These are phyloP conservation scores for Rhizopus sp. DNA, from an alignment of 371 early-diverging fungal species.

Conservation along the genomic window DNA sequence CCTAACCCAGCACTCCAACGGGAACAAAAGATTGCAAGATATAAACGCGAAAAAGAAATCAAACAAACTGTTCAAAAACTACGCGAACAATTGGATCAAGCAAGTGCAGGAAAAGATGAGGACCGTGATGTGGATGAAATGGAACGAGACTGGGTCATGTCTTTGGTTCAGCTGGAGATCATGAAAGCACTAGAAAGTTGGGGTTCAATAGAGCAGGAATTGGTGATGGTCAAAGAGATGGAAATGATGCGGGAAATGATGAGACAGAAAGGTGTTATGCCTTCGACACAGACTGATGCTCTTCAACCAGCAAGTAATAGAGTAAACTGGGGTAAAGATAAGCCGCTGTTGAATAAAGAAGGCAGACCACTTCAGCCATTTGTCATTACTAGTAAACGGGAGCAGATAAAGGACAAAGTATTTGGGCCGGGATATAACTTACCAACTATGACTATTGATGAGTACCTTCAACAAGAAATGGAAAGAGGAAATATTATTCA, in stretches of 20 bases:
- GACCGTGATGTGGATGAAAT: conserved; percentile 64
- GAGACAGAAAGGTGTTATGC: conserved; percentile 24
- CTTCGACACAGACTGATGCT: neutral
- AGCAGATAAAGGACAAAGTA: conserved; percentile 75
- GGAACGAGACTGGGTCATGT: conserved; percentile 65
- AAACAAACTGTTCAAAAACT: conserved; percentile 57
- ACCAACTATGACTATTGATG: conserved; percentile 97
- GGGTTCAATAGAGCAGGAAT: conserved; percentile 70
- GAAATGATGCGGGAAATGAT: conserved; percentile 45
- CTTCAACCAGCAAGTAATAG: conserved; percentile 9
- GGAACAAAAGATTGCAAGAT: conserved; percentile 76
- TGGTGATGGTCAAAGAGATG: conserved; percentile 71
- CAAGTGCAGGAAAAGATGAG: conserved; percentile 29
- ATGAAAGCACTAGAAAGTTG: conserved; percentile 67
- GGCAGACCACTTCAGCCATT: conserved; percentile 87
- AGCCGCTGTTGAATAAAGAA: conserved; percentile 61
- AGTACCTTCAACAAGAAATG: conserved; percentile 87
- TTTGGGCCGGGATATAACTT: conserved; percentile 87
- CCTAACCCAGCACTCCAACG: conserved; percentile 49
- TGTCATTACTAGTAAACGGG: conserved; percentile 79
- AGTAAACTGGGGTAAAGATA: conserved; percentile 41
- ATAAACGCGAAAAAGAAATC: conserved; percentile 71
- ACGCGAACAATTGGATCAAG: conserved; percentile 27
- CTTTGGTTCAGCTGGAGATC: conserved; percentile 62
- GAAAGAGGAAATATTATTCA: conserved; percentile 88